These are phyloP conservation scores for Cardamine occulta DNA, from an alignment of 345 rosid species.

Conservation along the genomic window DNA sequence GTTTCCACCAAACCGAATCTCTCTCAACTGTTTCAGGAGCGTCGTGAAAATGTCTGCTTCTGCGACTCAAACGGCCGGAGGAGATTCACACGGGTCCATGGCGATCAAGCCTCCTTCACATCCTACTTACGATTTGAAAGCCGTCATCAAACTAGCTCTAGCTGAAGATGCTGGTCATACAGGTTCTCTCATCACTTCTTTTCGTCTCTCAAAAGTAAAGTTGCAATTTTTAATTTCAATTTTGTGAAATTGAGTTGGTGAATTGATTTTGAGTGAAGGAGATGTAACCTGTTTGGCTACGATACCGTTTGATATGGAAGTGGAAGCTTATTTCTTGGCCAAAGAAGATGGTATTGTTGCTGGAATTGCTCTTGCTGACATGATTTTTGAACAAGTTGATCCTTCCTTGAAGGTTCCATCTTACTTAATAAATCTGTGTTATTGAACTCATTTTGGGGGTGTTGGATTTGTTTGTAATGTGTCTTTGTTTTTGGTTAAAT, in stretches of 20 bases:
- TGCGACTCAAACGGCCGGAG: constrained; percentile 36
- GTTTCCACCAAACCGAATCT: background rate
- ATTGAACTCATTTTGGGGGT: background rate
- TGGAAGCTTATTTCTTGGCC: constrained; percentile 88
- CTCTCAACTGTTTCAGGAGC: constrained; percentile 43
- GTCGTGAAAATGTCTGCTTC: constrained; percentile 58
- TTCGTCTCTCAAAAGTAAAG: constrained; percentile 4
- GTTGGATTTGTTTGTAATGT: background rate
- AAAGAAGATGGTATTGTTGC: constrained; percentile 94
- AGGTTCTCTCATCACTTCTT: constrained; percentile 52
- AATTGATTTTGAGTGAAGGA: constrained; percentile 52
- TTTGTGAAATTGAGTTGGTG: constrained; percentile 17
- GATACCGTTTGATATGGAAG: constrained; percentile 80
- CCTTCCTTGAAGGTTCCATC: constrained; percentile 70
- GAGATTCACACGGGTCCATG: constrained; percentile 49
- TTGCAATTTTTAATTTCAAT: constrained; percentile 6
- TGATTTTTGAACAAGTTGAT: constrained; percentile 88
- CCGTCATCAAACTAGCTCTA: constrained; percentile 70
- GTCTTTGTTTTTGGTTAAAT: background rate
- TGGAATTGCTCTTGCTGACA: constrained; percentile 77
- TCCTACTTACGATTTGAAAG: constrained; percentile 86
- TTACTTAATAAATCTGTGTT: constrained; percentile 15
- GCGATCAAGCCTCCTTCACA: constrained; percentile 82
- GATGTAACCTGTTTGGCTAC: constrained; percentile 97
- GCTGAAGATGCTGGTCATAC: constrained; percentile 91